A percentile compares a stretch with the other conserved stretches of the same genome.
phyloP scores from a whole-genome alignment of 257 asterid species.

The Craterostigma plantagineum region DNA sequence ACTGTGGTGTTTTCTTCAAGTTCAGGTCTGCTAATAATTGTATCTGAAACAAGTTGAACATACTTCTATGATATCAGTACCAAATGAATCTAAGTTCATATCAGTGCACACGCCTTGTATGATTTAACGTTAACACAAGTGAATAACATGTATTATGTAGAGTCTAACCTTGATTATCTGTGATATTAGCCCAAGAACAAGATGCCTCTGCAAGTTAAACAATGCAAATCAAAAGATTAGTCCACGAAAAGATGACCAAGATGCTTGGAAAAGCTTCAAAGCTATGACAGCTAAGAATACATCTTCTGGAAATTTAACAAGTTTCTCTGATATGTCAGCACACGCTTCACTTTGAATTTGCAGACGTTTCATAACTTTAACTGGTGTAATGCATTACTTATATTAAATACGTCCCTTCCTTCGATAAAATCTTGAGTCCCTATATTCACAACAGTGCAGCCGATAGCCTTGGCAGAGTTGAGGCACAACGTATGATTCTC shows the following conservation, averaged over 20 bases:
- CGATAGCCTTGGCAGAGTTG: conserved; percentile 97
- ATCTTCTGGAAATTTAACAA: no score
- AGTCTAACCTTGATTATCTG: conserved; percentile 85
- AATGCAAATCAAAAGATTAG: conserved; percentile 13
- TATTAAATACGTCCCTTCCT: conserved; percentile 79
- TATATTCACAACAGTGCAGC: conserved; percentile 90
- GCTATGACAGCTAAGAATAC: no score
- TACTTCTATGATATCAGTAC: conserved; percentile 2
- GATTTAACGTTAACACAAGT: not conserved
- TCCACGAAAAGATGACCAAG: conserved; percentile 1
- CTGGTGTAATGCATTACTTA: conserved; percentile 2
- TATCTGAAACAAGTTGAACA: conserved; percentile 34
- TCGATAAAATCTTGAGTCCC: conserved; percentile 94
- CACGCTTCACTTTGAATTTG: no score
- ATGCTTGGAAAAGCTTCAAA: no score
- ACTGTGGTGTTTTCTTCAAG: conserved; percentile 81
- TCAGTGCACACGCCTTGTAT: conserved; percentile 2
- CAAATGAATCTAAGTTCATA: no score
- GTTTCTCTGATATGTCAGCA: no score
- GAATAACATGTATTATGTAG: not conserved
- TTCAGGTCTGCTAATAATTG: conserved; percentile 94
- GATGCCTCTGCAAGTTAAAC: conserved; percentile 67
- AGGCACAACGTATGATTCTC: conserved; percentile 97
- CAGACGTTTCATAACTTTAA: no score
- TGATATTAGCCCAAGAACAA: conserved; percentile 92